These are phyloP conservation scores for Turnera subulata DNA, from an alignment of 345 rosid species.

Conservation along the genomic window DNA sequence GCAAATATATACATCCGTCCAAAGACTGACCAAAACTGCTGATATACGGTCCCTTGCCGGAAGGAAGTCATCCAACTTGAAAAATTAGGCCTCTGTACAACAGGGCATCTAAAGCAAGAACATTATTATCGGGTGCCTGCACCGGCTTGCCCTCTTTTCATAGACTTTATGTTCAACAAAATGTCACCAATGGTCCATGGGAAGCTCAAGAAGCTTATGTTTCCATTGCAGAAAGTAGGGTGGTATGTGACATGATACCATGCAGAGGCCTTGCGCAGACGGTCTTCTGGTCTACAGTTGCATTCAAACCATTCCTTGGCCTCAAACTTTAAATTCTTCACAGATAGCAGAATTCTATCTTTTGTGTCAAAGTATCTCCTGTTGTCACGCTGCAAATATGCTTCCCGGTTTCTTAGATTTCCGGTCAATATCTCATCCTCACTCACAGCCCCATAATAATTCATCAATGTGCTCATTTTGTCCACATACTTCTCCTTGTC, in stretches of 20 bases:
- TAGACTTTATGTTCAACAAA: constrained; percentile 52
- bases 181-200: constrained; percentile 76
- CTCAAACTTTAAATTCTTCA: constrained; percentile 57
- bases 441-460: constrained; percentile 47
- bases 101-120: too few species aligned
- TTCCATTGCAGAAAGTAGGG: constrained; percentile 33
- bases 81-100: background rate
- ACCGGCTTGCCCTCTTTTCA: constrained; percentile 15
- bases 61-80: background rate
- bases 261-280: constrained; percentile 62
- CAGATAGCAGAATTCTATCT: constrained; percentile 54
- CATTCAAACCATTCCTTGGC: constrained; percentile 67
- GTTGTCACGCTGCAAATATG: constrained; percentile 70
- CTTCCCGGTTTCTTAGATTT: constrained; percentile 47
- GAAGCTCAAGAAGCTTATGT: constrained; percentile 58
- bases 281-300: constrained; percentile 37
- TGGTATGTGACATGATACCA: constrained; percentile 83
- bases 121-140: background rate
- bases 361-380: constrained; percentile 69
- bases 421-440: constrained; percentile 96
- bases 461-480: constrained; percentile 59
- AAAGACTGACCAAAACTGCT: too few species aligned
- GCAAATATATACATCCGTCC: too few species aligned
- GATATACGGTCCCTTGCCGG: background rate
- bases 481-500: constrained; percentile 60